Percentiles rank a stretch among this genome's conserved stretches.
These are phyloP conservation scores for Aureobasidium melanogenum DNA, from an alignment of 2,329 filamentous ascomycete species.

Conservation along the genomic window DNA sequence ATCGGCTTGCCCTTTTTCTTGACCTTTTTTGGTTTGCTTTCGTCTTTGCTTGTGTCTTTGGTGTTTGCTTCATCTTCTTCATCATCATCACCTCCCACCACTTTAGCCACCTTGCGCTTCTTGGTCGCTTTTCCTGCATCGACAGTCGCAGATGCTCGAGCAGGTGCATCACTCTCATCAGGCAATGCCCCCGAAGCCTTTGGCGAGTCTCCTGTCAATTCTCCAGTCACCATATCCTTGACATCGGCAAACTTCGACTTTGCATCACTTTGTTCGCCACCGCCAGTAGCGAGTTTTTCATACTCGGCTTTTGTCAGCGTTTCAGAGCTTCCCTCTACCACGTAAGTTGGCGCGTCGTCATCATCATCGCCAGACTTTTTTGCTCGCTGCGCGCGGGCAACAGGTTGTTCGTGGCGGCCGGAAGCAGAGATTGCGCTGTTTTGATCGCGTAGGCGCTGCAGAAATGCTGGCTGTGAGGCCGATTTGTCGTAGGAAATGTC, in stretches of 20 bases:
- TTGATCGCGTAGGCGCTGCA: slow-evolving; percentile 42
- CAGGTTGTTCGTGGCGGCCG: slow-evolving; percentile 35
- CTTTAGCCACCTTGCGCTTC: slow-evolving; percentile 29
- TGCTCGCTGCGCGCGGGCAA: slow-evolving; percentile 37
- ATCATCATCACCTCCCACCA: slow-evolving; percentile 25
- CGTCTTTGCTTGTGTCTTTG: neutral
- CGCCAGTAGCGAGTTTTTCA: slow-evolving; percentile 28
- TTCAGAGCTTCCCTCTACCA: slow-evolving; percentile 63
- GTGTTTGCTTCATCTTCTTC: slow-evolving; percentile 16
- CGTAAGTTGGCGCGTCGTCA: slow-evolving; percentile 66
- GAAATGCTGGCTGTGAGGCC: slow-evolving; percentile 42
- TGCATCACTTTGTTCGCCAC: slow-evolving; percentile 3
- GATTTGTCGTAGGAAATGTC: slow-evolving; percentile 52
- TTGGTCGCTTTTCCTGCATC: slow-evolving; percentile 17
- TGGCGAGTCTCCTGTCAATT: slow-evolving; percentile 14
- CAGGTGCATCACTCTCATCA: slow-evolving; percentile 14
- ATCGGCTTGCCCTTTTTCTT: slow-evolving; percentile 17
- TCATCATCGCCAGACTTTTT: slow-evolving; percentile 55
- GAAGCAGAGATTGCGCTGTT: slow-evolving; percentile 31
- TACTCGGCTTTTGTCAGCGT: slow-evolving; percentile 46
- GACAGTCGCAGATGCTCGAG: neutral
- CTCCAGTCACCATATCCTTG: slow-evolving; percentile 17
- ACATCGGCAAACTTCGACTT: slow-evolving; percentile 11
- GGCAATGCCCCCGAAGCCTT: slow-evolving; percentile 20
- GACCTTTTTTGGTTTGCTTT: slow-evolving; percentile 16